Conservation (phyloP, 116 monocot species). For the Iris pallida region DNA sequence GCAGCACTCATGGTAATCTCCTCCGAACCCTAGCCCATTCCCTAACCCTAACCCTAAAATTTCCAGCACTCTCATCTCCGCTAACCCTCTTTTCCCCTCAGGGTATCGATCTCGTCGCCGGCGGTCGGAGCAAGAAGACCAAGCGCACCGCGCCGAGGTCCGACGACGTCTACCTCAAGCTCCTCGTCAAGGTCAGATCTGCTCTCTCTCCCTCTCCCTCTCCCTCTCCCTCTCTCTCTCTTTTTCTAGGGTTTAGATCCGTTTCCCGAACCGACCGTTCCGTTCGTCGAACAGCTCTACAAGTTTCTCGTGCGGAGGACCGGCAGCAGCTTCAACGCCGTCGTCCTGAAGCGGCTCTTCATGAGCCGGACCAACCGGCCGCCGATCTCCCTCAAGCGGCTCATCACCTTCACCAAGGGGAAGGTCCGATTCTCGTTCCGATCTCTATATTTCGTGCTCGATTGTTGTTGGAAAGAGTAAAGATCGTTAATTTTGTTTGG, state of each 20-base stretch:
- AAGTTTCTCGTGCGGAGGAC: slow-evolving; percentile 53
- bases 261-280: too few relatives aligned
- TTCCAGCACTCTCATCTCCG: background rate
- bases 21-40: background rate
- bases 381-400: slow-evolving; percentile 43
- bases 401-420: slow-evolving; percentile 42
- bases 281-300: slow-evolving; percentile 28
- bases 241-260: background rate
- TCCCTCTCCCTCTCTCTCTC: background rate
- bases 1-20: background rate
- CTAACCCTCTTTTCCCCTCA: background rate
- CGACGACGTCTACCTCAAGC: slow-evolving; percentile 34
- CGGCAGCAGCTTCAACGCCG: slow-evolving; percentile 47
- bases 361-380: slow-evolving; percentile 65
- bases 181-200: slow-evolving; percentile 23
- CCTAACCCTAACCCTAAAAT: background rate
- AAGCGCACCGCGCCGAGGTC: slow-evolving; percentile 31
- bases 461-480: background rate
- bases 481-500: background rate
- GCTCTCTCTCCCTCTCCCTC: background rate
- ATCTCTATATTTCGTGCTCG: background rate
- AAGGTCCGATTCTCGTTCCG: slow-evolving; percentile 16
- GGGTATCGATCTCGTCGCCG: slow-evolving; percentile 18
- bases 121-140: slow-evolving; percentile 26
- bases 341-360: slow-evolving; percentile 52